Evolutionary conservation across 495 filamentous ascomycete genomes (phyloP), one percentile per base, ranked within the genome.

Genomic region (Jackrogersella multiformis): DNA sequence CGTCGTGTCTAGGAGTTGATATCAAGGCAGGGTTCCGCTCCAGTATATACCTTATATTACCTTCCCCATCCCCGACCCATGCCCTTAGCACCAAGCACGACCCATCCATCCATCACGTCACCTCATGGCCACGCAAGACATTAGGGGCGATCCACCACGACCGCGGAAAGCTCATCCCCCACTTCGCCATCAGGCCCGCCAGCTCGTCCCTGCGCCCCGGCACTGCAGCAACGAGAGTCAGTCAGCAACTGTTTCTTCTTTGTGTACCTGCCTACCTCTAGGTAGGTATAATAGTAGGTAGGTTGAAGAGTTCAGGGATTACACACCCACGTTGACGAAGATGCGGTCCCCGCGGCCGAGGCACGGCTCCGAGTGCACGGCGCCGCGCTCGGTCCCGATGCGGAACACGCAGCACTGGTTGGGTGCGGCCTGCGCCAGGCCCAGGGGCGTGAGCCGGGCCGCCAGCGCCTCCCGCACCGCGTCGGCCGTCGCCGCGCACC

Each of bases 301-400:
- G n/a, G n/a, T n/a, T n/a, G n/a, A n/a, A n/a, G n/a, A n/a, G n/a
- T n/a, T n/a, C n/a, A n/a, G n/a, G n/a, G n/a, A n/a, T n/a, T n/a
- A n/a, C n/a, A n/a, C n/a, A n/a, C n/a, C n/a, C 9, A 77, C 64
- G 39, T 77, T 77, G 8, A 77, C 58, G 67, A 77, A 77, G 7
- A 77, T 61, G 20, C 75, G 42, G 23, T 77, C 74, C 7, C 73
- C 67, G 1, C 55, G 56, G 13, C 63, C 62, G 61, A 69, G 70
- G 35, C 64, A 35, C 6, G 74, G 74, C 61, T 77, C 75, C 20
- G 75, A 76, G 58, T 77, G 75, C n/a, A 76, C 72, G 1, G 74
- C 74, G 2, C 75, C 75, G 16, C 63, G 57, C 32, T 66, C 64
- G 48, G 64, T 36, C n/a, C 75, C 75, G 23, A 76, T 69, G 34